These are phyloP conservation scores for Clonostachys rhizophaga DNA, from an alignment of 2,329 filamentous ascomycete species.

Conservation along the genomic window DNA sequence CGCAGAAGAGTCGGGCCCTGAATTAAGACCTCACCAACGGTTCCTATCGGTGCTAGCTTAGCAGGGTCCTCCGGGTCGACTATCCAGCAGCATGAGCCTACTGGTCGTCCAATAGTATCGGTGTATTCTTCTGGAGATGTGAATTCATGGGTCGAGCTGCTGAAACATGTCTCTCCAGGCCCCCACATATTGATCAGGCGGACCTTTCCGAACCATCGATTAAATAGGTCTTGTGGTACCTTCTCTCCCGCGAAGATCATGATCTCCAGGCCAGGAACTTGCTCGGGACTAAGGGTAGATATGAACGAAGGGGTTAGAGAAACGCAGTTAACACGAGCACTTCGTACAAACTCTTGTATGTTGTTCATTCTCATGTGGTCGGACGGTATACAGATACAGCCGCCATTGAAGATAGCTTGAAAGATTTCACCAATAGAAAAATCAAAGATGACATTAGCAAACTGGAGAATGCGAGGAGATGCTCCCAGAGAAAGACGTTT, in stretches of 20 bases:
- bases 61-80: constrained; percentile 4
- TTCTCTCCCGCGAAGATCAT: not conserved
- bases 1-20: constrained; percentile 37
- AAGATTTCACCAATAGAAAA: constrained; percentile 15
- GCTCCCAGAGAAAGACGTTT: not conserved
- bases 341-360: constrained; percentile 11
- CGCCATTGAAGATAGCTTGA: constrained; percentile 12
- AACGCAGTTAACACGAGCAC: constrained; percentile 10
- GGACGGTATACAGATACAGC: constrained; percentile 25
- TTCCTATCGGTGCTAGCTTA: not conserved
- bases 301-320: constrained; percentile 4
- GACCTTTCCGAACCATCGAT: not conserved
- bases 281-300: not conserved
- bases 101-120: not conserved
- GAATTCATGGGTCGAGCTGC: not conserved
- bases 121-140: not conserved
- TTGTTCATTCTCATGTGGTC: constrained; percentile 31
- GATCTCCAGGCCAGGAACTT: not conserved
- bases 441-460: constrained; percentile 10
- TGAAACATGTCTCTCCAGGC: not conserved
- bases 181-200: not conserved
- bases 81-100: constrained; percentile 3
- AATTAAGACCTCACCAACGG: constrained; percentile 15
- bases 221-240: not conserved
- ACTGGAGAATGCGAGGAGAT: constrained; percentile 22